Percentiles rank a stretch among this genome's conserved stretches.
Evolutionary conservation across 2,329 filamentous ascomycete genomes (phyloP).

Genomic region (Aspergillus luchuensis): DNA sequence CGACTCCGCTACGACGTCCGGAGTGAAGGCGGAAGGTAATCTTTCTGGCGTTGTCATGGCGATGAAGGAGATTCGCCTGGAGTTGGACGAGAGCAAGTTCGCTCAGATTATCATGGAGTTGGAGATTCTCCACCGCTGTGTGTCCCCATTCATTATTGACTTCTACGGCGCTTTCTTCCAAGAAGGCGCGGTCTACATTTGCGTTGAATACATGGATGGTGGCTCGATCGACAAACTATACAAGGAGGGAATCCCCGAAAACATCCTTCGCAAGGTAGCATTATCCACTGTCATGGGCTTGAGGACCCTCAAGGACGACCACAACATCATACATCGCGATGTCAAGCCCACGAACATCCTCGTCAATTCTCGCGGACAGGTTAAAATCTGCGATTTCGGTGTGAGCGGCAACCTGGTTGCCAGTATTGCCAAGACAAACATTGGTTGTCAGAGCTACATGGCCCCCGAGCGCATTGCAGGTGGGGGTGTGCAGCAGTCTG

Average conservation of each 20-base stretch:
- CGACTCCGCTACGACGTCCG: conserved; percentile 15
- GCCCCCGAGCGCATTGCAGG: conserved; percentile 93
- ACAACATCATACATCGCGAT: conserved; percentile 98
- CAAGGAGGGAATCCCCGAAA: conserved; percentile 83
- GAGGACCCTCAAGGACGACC: conserved; percentile 92
- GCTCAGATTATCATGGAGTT: conserved; percentile 96
- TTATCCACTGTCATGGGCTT: conserved; percentile 87
- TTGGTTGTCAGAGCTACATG: conserved; percentile 99
- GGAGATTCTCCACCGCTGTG: conserved; percentile 90
- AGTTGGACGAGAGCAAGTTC: conserved; percentile 96
- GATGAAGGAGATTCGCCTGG: conserved; percentile 97
- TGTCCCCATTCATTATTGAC: conserved; percentile 95
- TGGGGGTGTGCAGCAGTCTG: conserved; percentile 72
- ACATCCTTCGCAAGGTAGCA: conserved; percentile 84
- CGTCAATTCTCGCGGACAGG: conserved; percentile 81
- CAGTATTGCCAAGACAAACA: conserved; percentile 97
- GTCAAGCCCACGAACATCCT: conserved; percentile 99
- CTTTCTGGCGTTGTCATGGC: conserved; percentile 80
- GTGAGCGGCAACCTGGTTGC: conserved; percentile 95
- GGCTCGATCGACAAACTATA: conserved; percentile 98
- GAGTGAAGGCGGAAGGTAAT: conserved; percentile 26
- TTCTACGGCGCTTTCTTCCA: conserved; percentile 99
- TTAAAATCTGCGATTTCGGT: conserved; percentile 99
- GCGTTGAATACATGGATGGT: conserved; percentile 99
- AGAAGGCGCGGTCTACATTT: conserved; percentile 98